These are phyloP conservation scores for Neurospora sp. DNA, from an alignment of 2,329 filamentous ascomycete species.

Conservation along the genomic window DNA sequence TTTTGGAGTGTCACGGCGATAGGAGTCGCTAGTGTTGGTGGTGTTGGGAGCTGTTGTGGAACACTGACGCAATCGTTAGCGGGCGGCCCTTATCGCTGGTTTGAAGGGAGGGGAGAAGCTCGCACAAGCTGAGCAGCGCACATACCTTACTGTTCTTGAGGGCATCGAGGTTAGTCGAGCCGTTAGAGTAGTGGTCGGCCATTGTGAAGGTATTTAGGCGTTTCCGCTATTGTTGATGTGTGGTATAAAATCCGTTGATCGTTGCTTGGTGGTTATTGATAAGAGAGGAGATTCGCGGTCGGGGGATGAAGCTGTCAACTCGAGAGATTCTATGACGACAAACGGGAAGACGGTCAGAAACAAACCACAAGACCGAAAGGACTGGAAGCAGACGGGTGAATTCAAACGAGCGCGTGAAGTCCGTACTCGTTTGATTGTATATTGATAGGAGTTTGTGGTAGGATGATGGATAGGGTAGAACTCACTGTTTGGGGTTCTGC, in stretches of 20 bases:
- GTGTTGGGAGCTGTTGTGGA: constrained; percentile 16
- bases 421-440: background rate
- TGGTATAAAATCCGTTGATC: constrained; percentile 9
- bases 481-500: background rate
- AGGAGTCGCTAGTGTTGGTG: constrained; percentile 15
- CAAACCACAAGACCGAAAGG: background rate
- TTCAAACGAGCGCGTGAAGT: background rate
- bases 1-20: constrained; percentile 25
- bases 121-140: constrained; percentile 10
- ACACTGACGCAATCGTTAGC: constrained; percentile 28
- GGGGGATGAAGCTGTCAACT: background rate
- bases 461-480: background rate
- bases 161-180: constrained; percentile 33
- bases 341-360: background rate
- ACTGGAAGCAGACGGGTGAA: background rate
- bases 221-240: constrained; percentile 2
- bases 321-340: background rate
- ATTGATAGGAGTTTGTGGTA: background rate
- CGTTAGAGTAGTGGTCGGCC: constrained; percentile 32
- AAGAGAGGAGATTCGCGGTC: background rate
- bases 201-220: constrained; percentile 22
- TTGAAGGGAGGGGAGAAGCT: constrained; percentile 1
- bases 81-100: constrained; percentile 6
- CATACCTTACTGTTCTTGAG: constrained; percentile 46
- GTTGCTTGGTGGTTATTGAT: constrained; percentile 12